phyloP scores from a whole-genome alignment of 208 protist species.

The Polymyxa betae region DNA sequence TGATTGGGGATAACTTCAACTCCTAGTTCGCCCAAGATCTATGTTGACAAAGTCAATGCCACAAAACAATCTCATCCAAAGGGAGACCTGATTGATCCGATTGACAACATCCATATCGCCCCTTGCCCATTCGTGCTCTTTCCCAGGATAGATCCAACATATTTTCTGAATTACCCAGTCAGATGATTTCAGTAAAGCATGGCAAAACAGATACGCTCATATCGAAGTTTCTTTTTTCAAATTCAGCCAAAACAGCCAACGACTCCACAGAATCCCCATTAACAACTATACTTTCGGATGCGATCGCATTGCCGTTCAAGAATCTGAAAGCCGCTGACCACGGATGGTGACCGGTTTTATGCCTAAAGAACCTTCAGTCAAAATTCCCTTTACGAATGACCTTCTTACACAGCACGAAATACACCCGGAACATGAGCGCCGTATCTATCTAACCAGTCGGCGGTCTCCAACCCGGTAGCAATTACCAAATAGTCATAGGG shows the following conservation, averaged over 20 bases:
- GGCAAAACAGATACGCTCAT: background rate
- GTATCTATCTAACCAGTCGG: background rate
- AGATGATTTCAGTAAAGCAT: background rate
- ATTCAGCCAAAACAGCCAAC: background rate
- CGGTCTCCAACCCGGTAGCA: background rate
- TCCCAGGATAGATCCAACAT: background rate
- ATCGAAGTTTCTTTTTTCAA: background rate
- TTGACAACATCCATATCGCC: background rate
- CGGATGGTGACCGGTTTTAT: background rate
- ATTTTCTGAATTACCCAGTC: background rate
- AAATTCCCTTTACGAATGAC: background rate
- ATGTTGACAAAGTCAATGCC: background rate
- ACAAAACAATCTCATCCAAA: background rate
- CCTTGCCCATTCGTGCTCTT: background rate
- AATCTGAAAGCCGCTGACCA: background rate
- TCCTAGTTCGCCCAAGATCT: background rate
- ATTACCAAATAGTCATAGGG: slow-evolving; percentile 36
- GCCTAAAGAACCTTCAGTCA: background rate
- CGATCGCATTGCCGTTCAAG: background rate
- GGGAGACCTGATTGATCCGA: background rate
- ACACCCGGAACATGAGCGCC: background rate
- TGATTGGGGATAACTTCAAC: background rate
- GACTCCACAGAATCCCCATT: background rate
- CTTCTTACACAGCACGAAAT: background rate
- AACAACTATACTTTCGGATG: background rate